Conservation (phyloP, 2,329 filamentous ascomycete genomes). For the Nothomitra cinnamomea region DNA sequence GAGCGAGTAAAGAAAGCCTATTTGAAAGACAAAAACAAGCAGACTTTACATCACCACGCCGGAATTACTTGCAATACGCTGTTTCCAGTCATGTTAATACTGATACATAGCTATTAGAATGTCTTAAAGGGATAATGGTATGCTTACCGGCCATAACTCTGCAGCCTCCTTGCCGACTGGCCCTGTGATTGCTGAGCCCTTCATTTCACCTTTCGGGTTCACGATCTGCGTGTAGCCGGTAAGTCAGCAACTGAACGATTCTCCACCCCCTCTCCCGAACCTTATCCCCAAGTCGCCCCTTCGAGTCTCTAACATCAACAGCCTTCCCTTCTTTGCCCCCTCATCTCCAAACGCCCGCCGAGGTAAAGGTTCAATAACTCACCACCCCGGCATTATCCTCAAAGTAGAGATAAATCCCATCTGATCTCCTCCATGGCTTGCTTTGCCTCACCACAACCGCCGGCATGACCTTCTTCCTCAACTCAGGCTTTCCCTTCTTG, state of each 20-base stretch:
- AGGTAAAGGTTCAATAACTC: slow-evolving; percentile 28
- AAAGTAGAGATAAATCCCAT: slow-evolving; percentile 99
- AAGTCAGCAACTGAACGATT: slow-evolving; percentile 21
- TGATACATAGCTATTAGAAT: background rate
- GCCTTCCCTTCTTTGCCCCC: background rate
- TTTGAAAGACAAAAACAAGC: background rate
- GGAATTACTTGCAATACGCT: slow-evolving; percentile 99
- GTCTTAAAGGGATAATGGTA: background rate
- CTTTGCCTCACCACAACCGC: slow-evolving; percentile 96
- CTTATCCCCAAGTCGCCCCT: background rate
- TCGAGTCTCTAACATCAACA: background rate
- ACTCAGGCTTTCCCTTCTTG: slow-evolving; percentile 99
- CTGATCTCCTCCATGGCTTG: slow-evolving; percentile 98
- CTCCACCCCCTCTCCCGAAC: background rate
- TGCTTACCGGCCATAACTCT: slow-evolving; percentile 92
- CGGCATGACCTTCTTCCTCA: slow-evolving; percentile 99
- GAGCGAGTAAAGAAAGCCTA: background rate
- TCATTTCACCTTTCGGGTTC: slow-evolving; percentile 99
- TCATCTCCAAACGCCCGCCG: background rate
- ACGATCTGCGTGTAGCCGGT: slow-evolving; percentile 50
- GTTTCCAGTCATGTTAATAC: slow-evolving; percentile 10
- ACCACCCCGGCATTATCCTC: slow-evolving; percentile 99
- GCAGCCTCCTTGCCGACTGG: slow-evolving; percentile 99
- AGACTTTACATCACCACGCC: slow-evolving; percentile 92
- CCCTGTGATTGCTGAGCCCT: slow-evolving; percentile 97